A percentile compares a stretch with the other conserved stretches of the same genome.
phyloP scores from a whole-genome alignment of 345 rosid species.

The Tarenaya hassleriana region DNA sequence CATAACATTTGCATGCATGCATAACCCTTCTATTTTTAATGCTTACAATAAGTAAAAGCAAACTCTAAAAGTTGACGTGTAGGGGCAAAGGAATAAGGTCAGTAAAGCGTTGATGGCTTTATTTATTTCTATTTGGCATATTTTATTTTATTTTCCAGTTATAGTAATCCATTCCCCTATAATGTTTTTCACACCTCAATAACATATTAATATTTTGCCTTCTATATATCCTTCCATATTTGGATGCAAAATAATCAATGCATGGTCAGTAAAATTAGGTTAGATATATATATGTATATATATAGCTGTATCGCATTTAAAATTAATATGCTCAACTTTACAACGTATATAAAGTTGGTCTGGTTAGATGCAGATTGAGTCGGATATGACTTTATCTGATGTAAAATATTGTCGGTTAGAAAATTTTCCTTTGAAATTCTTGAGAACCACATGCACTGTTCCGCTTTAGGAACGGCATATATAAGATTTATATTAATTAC shows the following conservation, averaged over 20 bases:
- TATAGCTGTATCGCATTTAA: constrained; percentile 26
- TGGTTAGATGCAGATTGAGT: too few relatives aligned
- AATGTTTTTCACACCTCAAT: constrained; percentile 8
- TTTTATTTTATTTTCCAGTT: too few relatives aligned
- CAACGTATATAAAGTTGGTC: too few relatives aligned
- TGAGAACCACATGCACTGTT: too few relatives aligned
- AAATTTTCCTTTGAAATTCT: constrained; percentile 25
- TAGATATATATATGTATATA: not conserved
- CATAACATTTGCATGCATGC: too few relatives aligned
- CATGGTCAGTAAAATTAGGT: constrained; percentile 26
- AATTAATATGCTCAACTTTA: constrained; percentile 30
- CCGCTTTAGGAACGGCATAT: too few relatives aligned
- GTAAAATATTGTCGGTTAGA: not conserved
- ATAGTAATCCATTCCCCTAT: not conserved
- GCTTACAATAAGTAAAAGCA: too few relatives aligned
- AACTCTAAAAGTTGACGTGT: too few relatives aligned
- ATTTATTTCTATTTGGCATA: too few relatives aligned
- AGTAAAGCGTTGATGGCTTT: too few relatives aligned
- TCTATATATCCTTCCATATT: not conserved
- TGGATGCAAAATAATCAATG: constrained; percentile 26
- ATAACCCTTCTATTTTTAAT: too few relatives aligned
- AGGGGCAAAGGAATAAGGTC: too few relatives aligned
- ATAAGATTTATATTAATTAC: not conserved
- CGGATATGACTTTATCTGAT: constrained; percentile 11
- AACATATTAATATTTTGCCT: not conserved